Percentiles rank a stretch among this genome's conserved stretches.
These are phyloP conservation scores for Verticillium zaregamsianum DNA, from an alignment of 2,329 filamentous ascomycete species.

Conservation along the genomic window DNA sequence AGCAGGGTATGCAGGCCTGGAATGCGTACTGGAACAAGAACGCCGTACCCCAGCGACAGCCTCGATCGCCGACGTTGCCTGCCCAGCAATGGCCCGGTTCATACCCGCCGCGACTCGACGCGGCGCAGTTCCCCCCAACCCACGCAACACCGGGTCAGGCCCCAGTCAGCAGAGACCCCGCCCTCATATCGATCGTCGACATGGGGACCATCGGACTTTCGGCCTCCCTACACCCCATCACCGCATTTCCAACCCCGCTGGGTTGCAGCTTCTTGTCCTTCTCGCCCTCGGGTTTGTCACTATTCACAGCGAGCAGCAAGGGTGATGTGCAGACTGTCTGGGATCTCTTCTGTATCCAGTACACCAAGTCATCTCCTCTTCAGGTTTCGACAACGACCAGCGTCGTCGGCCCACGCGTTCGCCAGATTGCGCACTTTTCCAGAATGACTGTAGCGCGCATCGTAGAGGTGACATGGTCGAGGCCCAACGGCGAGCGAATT, in stretches of 20 bases:
- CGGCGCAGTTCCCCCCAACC: slow-evolving; percentile 66
- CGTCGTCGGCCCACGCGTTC: slow-evolving; percentile 56
- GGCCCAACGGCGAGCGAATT: slow-evolving; percentile 73
- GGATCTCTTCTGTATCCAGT: slow-evolving; percentile 67
- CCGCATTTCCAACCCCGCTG: slow-evolving; percentile 66
- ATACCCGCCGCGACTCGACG: slow-evolving; percentile 42
- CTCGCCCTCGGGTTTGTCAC: slow-evolving; percentile 65
- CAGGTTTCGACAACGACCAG: slow-evolving; percentile 43
- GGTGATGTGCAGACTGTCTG: slow-evolving; percentile 81
- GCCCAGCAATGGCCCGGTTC: slow-evolving; percentile 43
- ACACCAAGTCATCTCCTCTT: slow-evolving; percentile 57
- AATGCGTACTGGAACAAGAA: slow-evolving; percentile 74
- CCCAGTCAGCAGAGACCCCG: slow-evolving; percentile 57
- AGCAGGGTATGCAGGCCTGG: slow-evolving; percentile 73
- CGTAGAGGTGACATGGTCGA: slow-evolving; percentile 84
- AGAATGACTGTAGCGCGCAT: slow-evolving; percentile 89
- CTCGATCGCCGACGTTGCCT: slow-evolving; percentile 36
- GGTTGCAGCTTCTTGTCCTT: slow-evolving; percentile 82
- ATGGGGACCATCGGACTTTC: slow-evolving; percentile 53
- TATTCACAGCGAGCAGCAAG: slow-evolving; percentile 78
- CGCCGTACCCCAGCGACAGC: slow-evolving; percentile 35
- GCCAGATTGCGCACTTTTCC: slow-evolving; percentile 83
- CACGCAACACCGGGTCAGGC: slow-evolving; percentile 60
- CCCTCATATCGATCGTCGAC: slow-evolving; percentile 72
- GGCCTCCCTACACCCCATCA: slow-evolving; percentile 55